Evolutionary conservation across 148 eudicot genomes (phyloP).

Genomic region (Chenopodium formosanum): DNA sequence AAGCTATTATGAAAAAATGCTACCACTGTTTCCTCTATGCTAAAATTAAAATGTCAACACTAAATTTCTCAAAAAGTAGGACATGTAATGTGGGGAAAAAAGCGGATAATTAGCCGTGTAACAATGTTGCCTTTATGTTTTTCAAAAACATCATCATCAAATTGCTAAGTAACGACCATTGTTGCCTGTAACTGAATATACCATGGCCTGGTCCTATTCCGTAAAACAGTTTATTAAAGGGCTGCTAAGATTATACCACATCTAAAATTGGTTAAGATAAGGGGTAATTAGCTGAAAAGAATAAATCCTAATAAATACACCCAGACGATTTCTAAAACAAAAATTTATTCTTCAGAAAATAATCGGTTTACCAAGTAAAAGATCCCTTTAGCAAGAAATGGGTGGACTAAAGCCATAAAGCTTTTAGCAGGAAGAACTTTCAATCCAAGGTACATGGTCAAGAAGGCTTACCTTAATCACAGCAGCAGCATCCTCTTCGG

Average conservation of each 20-base stretch:
- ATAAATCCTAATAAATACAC: not conserved
- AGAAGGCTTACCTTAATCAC: slow-evolving; percentile 65
- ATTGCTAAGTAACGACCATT: not conserved
- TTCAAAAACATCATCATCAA: not conserved
- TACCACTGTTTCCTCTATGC: too few relatives aligned
- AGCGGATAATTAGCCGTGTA: not conserved
- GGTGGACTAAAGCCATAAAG: too few relatives aligned
- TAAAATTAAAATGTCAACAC: not conserved
- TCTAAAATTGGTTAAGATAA: not conserved
- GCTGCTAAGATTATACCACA: too few relatives aligned
- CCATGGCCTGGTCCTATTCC: not conserved
- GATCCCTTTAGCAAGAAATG: not conserved
- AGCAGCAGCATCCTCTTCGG: slow-evolving; percentile 99
- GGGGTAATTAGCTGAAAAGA: not conserved
- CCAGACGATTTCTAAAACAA: not conserved
- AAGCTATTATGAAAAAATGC: too few relatives aligned
- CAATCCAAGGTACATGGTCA: slow-evolving; percentile 2
- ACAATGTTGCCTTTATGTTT: not conserved
- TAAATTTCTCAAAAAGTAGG: slow-evolving; percentile 4
- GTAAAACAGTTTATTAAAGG: not conserved
- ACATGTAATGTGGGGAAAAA: not conserved
- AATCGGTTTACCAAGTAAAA: not conserved
- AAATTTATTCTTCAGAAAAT: not conserved
- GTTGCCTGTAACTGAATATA: not conserved
- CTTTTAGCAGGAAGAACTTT: not conserved